phyloP scores from a whole-genome alignment of 2,329 filamentous ascomycete species.

The Apiospora malaysiana region DNA sequence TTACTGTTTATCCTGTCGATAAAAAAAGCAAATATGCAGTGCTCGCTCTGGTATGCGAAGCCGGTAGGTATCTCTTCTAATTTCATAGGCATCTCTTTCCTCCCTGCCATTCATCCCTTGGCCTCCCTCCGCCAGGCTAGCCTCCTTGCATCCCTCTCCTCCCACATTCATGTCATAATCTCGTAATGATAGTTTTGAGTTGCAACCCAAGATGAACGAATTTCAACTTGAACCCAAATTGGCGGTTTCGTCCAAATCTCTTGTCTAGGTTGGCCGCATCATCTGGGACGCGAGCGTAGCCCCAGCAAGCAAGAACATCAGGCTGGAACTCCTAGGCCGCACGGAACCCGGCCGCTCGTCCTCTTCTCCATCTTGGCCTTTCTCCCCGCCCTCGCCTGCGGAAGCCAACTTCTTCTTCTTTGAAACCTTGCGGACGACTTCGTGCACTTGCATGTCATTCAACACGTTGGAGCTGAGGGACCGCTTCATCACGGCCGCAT shows the following conservation, averaged over 20 bases:
- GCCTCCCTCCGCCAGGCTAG: background rate
- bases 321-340: conserved; percentile 19
- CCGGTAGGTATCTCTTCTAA: conserved; percentile 13
- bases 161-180: background rate
- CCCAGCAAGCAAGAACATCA: conserved; percentile 22
- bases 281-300: conserved; percentile 24
- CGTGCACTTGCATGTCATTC: conserved; percentile 15
- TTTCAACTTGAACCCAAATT: background rate
- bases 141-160: background rate
- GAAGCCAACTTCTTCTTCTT: background rate
- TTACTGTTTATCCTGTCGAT: background rate
- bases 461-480: conserved; percentile 22
- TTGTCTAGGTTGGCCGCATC: background rate
- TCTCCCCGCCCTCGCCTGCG: background rate
- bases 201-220: background rate
- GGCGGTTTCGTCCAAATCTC: background rate
- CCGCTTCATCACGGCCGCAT: conserved; percentile 22
- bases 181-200: background rate
- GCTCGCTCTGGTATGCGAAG: conserved; percentile 10
- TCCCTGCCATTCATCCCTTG: background rate
- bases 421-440: background rate
- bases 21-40: conserved; percentile 2
- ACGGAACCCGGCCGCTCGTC: background rate
- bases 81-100: background rate
- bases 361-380: background rate